Evolutionary conservation across 192 early-diverging fungal genomes (phyloP).

Genomic region (Entophlyctis luteolus): DNA sequence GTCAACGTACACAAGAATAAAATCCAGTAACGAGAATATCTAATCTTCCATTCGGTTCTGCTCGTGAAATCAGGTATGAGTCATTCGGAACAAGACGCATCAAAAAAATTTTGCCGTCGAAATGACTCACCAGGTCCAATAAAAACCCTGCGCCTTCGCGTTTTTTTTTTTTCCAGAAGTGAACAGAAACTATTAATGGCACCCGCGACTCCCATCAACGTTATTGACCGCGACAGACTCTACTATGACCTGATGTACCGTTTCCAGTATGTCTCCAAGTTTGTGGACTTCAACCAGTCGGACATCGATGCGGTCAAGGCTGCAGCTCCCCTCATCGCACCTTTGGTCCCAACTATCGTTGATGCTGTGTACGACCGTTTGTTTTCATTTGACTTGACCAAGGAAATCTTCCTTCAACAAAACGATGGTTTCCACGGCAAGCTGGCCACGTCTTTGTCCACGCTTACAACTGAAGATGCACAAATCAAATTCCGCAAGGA

Average conservation of each 20-base stretch:
- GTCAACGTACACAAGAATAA: too few relatives aligned
- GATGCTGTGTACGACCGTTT: conserved; percentile 74
- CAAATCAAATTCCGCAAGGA: conserved; percentile 79
- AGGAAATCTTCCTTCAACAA: conserved; percentile 59
- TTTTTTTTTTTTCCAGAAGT: too few relatives aligned
- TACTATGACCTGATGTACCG: conserved; percentile 74
- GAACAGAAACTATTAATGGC: too few relatives aligned
- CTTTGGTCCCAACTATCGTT: conserved; percentile 68
- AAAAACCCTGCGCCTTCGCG: too few relatives aligned
- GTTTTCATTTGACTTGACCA: conserved; percentile 71
- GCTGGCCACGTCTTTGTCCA: conserved; percentile 31
- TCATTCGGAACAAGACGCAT: too few relatives aligned
- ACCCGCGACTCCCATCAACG: neutral
- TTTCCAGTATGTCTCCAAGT: conserved; percentile 70
- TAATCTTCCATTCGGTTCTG: too few relatives aligned
- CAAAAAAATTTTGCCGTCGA: too few relatives aligned
- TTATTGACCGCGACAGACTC: conserved; percentile 60
- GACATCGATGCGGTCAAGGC: conserved; percentile 68
- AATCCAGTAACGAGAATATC: too few relatives aligned
- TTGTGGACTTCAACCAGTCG: conserved; percentile 65
- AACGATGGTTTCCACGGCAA: conserved; percentile 59
- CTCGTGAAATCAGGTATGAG: too few relatives aligned
- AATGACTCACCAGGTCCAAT: too few relatives aligned
- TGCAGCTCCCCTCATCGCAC: conserved; percentile 58
- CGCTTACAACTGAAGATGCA: conserved; percentile 57